Conservation (phyloP, 345 rosid species). For the Stellera chamaejasme region DNA sequence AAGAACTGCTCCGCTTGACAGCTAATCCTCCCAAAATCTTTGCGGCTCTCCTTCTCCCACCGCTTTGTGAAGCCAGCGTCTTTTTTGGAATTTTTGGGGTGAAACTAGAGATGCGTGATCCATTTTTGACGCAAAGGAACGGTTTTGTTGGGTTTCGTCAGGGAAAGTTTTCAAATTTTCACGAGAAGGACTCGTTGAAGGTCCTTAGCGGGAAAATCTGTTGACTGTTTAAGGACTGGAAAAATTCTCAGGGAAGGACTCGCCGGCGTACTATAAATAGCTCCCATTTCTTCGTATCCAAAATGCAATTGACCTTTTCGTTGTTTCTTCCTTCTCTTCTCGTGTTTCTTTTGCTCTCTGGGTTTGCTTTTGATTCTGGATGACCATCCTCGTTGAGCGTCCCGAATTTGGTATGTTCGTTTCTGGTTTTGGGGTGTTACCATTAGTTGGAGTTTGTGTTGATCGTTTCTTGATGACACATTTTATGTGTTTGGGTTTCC, state of each 20-base stretch:
- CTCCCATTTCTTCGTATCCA: neutral
- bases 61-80: no score
- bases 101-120: no score
- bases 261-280: slow-evolving; percentile 40
- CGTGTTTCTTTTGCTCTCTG: neutral
- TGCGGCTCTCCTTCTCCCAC: neutral
- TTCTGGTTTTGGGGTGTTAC: slow-evolving; percentile 6
- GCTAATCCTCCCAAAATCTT: neutral
- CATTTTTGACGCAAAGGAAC: no score
- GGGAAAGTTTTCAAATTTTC: neutral
- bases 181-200: neutral
- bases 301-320: neutral
- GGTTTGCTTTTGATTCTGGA: slow-evolving; percentile 15
- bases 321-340: neutral
- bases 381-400: slow-evolving; percentile 43
- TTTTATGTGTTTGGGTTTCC: slow-evolving; percentile 1
- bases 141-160: no score
- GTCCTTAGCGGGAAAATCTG: slow-evolving; percentile 14
- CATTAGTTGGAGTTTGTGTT: neutral
- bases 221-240: slow-evolving; percentile 25
- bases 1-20: neutral
- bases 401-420: slow-evolving; percentile 31
- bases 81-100: no score
- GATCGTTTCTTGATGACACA: neutral
- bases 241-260: slow-evolving; percentile 47